Evolutionary conservation across 495 filamentous ascomycete species (phyloP), one percentile per base, ranked within the genome.

Genomic region (Entonaema liquescens): DNA sequence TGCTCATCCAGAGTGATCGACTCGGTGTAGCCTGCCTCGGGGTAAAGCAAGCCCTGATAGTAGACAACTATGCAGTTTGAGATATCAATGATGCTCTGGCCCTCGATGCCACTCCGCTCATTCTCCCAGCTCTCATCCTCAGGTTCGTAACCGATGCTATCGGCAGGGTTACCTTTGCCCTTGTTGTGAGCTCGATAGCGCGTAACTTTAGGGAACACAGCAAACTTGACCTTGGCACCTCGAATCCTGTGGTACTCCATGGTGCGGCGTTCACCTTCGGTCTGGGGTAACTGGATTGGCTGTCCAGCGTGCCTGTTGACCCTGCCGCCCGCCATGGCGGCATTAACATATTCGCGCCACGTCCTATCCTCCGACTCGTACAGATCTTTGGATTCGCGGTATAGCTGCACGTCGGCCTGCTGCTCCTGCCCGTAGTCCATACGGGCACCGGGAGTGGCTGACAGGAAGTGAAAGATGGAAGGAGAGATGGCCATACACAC

Each of bases 381-480:
- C 0, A 49, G 62, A 0, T 47, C 49, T 65, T 71, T 73, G 31
- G 81, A 82, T 0, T 55, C n/a, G 1, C 65, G 68, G 66, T 77
- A 86, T 25, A 77, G 28, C 0, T 23, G 7, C n/a, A 65, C 52
- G 29, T 84, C 81, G 19, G 80, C 62, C 47, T 79, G 73, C 13
- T 68, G 28, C 17, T 83, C 78, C 26, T 81, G 76, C 0, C 72
- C 59, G 7, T 53, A 50, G 17, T 83, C 80, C 75, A 81, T 83
- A 5, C 64, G 53, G 21, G 79, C 76, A 35, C 82, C 82, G 6
- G 80, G 80, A 1, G 74, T 68, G 0, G 82, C 76, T 47, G 74
- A 76, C 1, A 72, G 60, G 70, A 83, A 71, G 54, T 79, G 79
- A 73, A 85, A 85, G 67, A 86, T 82, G 50, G 80, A 76, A 6